phyloP scores from a whole-genome alignment of 352 stramenopile genomes.

The Phytophthora vignae region DNA sequence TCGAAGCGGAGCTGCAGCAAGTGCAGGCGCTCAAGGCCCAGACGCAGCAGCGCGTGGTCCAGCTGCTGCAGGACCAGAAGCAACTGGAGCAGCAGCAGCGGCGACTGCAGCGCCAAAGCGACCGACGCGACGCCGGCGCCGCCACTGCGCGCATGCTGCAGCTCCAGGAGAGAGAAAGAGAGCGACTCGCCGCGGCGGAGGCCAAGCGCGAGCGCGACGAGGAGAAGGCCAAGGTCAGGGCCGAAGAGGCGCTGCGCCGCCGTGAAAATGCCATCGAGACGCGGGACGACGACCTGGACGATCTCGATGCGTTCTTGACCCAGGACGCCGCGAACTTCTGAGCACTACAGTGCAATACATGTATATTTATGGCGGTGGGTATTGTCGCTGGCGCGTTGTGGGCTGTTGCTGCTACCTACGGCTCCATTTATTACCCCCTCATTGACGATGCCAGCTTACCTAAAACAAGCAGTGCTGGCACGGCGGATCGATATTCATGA shows the following conservation, averaged over 20 bases:
- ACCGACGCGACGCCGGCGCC: constrained; percentile 40
- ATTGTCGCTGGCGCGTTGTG: constrained; percentile 7
- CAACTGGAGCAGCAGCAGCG: constrained; percentile 52
- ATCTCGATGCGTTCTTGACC: constrained; percentile 71
- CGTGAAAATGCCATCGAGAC: constrained; percentile 59
- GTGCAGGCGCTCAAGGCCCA: constrained; percentile 57
- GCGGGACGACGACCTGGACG: constrained; percentile 48
- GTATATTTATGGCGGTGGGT: constrained; percentile 24
- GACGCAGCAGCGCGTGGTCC: constrained; percentile 44
- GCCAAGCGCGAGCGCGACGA: constrained; percentile 35
- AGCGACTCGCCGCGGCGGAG: constrained; percentile 35
- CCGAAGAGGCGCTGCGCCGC: constrained; percentile 38
- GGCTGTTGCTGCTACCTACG: no score
- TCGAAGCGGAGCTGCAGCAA: constrained; percentile 56
- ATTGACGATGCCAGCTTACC: no score
- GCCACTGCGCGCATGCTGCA: constrained; percentile 67
- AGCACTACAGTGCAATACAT: constrained; percentile 3
- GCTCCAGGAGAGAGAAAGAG: constrained; percentile 67
- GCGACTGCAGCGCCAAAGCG: constrained; percentile 38
- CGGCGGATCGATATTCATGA: no score
- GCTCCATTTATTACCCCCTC: background rate
- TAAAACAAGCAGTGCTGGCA: no score
- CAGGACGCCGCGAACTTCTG: constrained; percentile 63
- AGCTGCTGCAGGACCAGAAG: constrained; percentile 53
- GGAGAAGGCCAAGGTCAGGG: constrained; percentile 33